Conservation (phyloP, 225 moss, liverwort and hornwort genomes). For the Pleurozium schreberi region DNA sequence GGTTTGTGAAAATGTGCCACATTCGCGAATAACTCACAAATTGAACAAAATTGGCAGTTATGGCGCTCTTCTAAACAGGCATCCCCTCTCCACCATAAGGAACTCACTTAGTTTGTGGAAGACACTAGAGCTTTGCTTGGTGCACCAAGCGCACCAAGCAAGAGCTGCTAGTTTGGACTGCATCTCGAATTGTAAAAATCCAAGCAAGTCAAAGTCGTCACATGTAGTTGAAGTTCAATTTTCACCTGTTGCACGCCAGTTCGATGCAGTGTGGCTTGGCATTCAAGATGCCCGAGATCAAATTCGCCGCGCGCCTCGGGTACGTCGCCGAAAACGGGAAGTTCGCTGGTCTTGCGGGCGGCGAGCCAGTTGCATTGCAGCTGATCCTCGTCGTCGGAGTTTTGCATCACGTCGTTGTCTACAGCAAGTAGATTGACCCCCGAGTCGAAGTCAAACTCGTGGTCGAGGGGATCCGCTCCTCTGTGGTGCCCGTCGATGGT, state of each 20-base stretch:
- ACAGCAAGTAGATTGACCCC: neutral
- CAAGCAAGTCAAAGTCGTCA: neutral
- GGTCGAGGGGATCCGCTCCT: neutral
- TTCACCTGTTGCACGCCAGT: neutral
- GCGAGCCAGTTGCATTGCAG: conserved; percentile 1
- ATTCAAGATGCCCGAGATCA: neutral
- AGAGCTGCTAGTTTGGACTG: neutral
- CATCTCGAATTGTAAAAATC: neutral
- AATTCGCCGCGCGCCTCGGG: neutral
- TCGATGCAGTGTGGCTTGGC: neutral
- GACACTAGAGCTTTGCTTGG: neutral
- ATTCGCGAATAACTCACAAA: neutral
- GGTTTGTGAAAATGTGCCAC: neutral
- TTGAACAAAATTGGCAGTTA: neutral
- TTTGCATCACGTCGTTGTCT: neutral
- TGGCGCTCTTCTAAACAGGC: neutral
- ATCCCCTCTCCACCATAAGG: neutral
- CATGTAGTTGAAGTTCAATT: neutral
- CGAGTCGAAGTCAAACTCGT: neutral
- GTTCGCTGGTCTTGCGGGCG: neutral
- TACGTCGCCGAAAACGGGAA: conserved; percentile 11
- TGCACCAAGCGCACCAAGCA: neutral
- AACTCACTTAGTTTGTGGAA: neutral
- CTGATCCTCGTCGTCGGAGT: conserved; percentile 16
- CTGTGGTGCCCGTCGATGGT: neutral